Evolutionary conservation across 2,329 filamentous ascomycete species (phyloP).

Genomic region (Truncatella angustata): DNA sequence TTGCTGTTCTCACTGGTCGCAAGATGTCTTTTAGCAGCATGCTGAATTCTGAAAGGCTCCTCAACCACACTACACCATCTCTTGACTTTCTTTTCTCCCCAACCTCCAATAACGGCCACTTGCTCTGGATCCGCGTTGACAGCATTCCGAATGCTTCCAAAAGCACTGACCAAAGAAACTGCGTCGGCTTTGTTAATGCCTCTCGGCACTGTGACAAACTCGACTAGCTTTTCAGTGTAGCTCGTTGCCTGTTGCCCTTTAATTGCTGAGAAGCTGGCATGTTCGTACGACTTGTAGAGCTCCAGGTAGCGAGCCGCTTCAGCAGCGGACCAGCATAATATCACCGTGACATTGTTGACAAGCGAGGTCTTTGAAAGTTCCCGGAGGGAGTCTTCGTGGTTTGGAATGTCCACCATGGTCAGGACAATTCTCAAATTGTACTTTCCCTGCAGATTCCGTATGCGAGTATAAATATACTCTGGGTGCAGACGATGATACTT

Average conservation of each 20-base stretch:
- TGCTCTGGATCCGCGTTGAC: slow-evolving; percentile 87
- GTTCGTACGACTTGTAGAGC: slow-evolving; percentile 91
- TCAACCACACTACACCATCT: slow-evolving; percentile 79
- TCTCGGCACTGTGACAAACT: slow-evolving; percentile 87
- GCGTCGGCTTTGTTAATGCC: slow-evolving; percentile 95
- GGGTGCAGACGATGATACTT: slow-evolving; percentile 98
- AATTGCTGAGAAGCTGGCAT: slow-evolving; percentile 77
- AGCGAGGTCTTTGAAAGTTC: slow-evolving; percentile 91
- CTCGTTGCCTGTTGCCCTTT: slow-evolving; percentile 78
- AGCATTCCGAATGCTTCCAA: slow-evolving; percentile 83
- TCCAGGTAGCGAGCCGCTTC: slow-evolving; percentile 94
- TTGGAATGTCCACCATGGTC: slow-evolving; percentile 90
- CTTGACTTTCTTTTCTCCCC: slow-evolving; percentile 93
- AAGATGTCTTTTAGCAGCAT: slow-evolving; percentile 54
- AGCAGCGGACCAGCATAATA: slow-evolving; percentile 91
- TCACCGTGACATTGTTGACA: slow-evolving; percentile 87
- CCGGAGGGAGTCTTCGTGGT: slow-evolving; percentile 85
- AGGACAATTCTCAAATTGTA: slow-evolving; percentile 86
- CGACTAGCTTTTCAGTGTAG: slow-evolving; percentile 83
- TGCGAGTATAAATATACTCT: slow-evolving; percentile 95
- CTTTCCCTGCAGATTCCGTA: slow-evolving; percentile 78
- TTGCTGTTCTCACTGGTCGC: slow-evolving; percentile 23
- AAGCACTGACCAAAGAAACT: slow-evolving; percentile 83
- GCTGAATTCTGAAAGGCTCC: slow-evolving; percentile 78
- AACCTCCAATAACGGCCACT: slow-evolving; percentile 79